Evolutionary conservation across 345 rosid genomes (phyloP), one percentile per base, ranked within the genome.

Genomic region (Arabis hirsuta): DNA sequence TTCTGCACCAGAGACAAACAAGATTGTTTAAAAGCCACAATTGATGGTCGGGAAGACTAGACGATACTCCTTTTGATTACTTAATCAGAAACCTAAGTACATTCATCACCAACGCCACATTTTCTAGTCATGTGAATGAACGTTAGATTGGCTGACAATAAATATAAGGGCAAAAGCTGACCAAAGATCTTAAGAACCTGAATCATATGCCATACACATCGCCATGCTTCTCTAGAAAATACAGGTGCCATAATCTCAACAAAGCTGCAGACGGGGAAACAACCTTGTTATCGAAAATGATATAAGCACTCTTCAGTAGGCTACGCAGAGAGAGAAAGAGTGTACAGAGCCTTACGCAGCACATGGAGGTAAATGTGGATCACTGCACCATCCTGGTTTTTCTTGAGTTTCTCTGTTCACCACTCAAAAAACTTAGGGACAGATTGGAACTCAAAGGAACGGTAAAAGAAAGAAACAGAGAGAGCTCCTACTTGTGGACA

Each of bases 241-340:
- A 93, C 98, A 10, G 98, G 98, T 16, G 98, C 98, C 98, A 90
- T 93, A 65, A 93, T 93, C 83, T 90, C 98, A 81, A 93, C 98
- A 84, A 93, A 93, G 47, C 98, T 93, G 84, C 82, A 76, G 78
- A 56, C 76, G 72, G 12, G 60, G 10, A 43, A 74, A 51, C 12
- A 58, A 44, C 38, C 34, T 31, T 5, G 7, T 55, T 42, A 61
- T 11, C 9, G 12, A 41, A 62, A 31, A 56, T 41, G 12, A 39
- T 55, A 39, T 9, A 56, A 57, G 29, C 46, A 12, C 31, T 62
- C 34, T 48, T 19, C 38, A 59, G 64, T 38, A 12, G 31, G 73
- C 5, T 55, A 70, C 12, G n/a, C 46, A 20, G 47, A 60, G 51
- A 31, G 44, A 34, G 54, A 65, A 26, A 50, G 73, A 48, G 65